Base-by-base conservation (phyloP, 2,329 filamentous ascomycete genomes). In the Nothophoma quercina region DNA sequence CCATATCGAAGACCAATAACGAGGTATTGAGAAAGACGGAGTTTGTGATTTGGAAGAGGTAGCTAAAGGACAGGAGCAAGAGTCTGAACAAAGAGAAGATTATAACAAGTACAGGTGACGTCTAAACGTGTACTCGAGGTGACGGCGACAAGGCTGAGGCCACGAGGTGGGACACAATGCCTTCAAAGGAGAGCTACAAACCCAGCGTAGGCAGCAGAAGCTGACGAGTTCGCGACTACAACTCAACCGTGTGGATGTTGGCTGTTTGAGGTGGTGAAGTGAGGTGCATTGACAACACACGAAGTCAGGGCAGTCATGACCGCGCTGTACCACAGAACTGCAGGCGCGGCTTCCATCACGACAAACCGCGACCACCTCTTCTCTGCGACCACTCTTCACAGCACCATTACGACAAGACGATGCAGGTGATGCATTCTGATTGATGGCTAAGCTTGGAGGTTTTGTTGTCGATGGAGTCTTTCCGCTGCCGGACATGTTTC, bases 401-500 rank as follows among this genome's bases (percentile, higher is more conserved):
- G n/a, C n/a, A n/a, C n/a, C n/a, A n/a, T n/a, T n/a, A n/a, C n/a
- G n/a, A n/a, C n/a, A n/a, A n/a, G n/a, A n/a, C n/a, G n/a, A n/a
- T n/a, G n/a, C n/a, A n/a, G n/a, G n/a, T n/a, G n/a, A n/a, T n/a
- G n/a, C n/a, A n/a, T n/a, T n/a, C n/a, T n/a, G n/a, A n/a, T n/a
- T n/a, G n/a, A n/a, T n/a, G n/a, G n/a, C n/a, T n/a, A n/a, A n/a
- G n/a, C n/a, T n/a, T n/a, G n/a, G n/a, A n/a, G n/a, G n/a, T n/a
- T n/a, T n/a, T n/a, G n/a, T n/a, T n/a, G n/a, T 18, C 34, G 21
- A n/a, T 8, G 34, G 6, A 26, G 35, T 10, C n/a, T n/a, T 32
- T 15, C 9, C n/a, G n/a, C 35, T 22, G 21, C 29, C 40, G 55
- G 30, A 28, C 22, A 43, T 33, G 59, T 54, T 53, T 59, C 58